Conservation (phyloP, 2,329 filamentous ascomycete species). For the Lasiodiplodia sp. region DNA sequence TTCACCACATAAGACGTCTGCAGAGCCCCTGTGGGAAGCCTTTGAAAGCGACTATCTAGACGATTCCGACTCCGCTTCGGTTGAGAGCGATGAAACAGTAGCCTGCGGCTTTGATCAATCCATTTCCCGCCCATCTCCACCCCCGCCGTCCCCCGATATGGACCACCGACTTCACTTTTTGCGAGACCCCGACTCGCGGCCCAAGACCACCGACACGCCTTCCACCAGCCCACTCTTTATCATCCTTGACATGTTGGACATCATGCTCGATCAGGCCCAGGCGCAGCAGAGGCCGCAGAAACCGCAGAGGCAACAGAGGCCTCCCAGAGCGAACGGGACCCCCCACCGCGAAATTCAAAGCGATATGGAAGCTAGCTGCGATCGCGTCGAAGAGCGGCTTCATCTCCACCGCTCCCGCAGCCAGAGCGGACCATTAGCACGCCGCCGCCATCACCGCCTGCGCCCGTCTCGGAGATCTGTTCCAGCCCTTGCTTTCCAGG, state of each 20-base stretch:
- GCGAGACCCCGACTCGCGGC: background rate
- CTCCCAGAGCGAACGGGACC: background rate
- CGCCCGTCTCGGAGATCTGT: constrained; percentile 12
- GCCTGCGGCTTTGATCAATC: constrained; percentile 1
- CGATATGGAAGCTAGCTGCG: constrained; percentile 9
- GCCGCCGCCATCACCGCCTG: constrained; percentile 13
- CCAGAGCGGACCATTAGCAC: constrained; percentile 6
- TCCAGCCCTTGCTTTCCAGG: background rate
- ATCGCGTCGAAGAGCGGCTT: constrained; percentile 9
- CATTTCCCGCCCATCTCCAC: constrained; percentile 16
- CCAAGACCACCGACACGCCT: constrained; percentile 19
- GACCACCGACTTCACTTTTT: background rate
- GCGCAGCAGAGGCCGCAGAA: background rate
- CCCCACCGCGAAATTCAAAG: background rate
- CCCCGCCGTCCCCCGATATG: constrained; percentile 20
- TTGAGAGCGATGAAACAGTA: constrained; percentile 17
- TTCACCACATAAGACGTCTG: constrained; percentile 9
- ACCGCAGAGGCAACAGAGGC: background rate
- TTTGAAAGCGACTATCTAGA: constrained; percentile 16
- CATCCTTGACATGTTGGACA: constrained; percentile 24
- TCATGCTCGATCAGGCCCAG: constrained; percentile 24
- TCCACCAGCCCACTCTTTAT: constrained; percentile 24
- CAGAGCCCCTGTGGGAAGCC: constrained; percentile 7
- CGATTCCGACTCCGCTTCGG: constrained; percentile 10
- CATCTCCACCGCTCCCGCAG: constrained; percentile 13